Conservation (phyloP, 768 basidiomycete species). For the Chalciporus piperatus region DNA sequence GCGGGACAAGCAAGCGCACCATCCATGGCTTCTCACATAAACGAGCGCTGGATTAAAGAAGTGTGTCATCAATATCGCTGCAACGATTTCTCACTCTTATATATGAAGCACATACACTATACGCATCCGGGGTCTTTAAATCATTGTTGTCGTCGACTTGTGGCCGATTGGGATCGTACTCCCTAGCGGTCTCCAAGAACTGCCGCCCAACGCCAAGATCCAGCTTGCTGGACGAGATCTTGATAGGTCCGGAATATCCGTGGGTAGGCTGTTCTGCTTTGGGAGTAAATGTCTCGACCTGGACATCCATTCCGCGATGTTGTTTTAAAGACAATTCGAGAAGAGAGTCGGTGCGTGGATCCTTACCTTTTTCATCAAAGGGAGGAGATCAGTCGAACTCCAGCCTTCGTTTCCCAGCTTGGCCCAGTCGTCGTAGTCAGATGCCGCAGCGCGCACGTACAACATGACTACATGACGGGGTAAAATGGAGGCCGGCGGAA, state of each 20-base stretch:
- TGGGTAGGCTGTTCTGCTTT: constrained; percentile 28
- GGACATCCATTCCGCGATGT: neutral
- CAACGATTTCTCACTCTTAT: too few species aligned
- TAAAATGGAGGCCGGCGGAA: neutral
- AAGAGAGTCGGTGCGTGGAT: neutral
- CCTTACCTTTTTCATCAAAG: constrained; percentile 53
- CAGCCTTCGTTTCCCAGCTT: constrained; percentile 55
- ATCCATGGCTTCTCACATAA: constrained; percentile 11
- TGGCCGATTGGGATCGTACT: constrained; percentile 48
- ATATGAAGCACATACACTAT: constrained; percentile 16
- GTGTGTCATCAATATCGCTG: neutral
- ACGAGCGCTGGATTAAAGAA: constrained; percentile 8
- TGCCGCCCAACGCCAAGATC: constrained; percentile 31
- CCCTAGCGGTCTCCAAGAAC: constrained; percentile 43
- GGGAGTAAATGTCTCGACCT: constrained; percentile 35
- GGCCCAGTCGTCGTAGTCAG: constrained; percentile 64
- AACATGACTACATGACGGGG: constrained; percentile 33
- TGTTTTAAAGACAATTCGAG: neutral
- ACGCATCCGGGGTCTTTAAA: constrained; percentile 31
- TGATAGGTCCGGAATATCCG: constrained; percentile 34
- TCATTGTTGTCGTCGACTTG: constrained; percentile 47
- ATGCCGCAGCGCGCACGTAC: constrained; percentile 58
- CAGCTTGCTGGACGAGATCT: constrained; percentile 16
- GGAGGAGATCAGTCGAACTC: constrained; percentile 56
- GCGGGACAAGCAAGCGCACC: too few species aligned